Conservation (phyloP, 2,329 filamentous ascomycete genomes). For the Coccinonectria pachysandricola region DNA sequence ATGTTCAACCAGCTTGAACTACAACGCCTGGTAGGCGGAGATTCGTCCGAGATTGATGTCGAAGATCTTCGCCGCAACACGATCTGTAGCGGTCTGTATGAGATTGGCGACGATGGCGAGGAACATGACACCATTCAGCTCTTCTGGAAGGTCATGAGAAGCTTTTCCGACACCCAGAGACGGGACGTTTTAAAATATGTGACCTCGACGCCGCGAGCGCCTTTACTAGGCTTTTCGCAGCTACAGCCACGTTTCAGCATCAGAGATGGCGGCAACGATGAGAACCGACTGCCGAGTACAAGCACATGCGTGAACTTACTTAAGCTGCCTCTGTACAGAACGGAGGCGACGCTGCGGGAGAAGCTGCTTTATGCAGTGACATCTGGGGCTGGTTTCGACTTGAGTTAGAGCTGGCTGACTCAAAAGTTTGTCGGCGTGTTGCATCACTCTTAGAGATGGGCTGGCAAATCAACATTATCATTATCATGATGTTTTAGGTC, state of each 20-base stretch:
- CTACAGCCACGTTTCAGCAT: constrained; percentile 83
- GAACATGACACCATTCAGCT: constrained; percentile 79
- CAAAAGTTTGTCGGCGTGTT: constrained; percentile 1
- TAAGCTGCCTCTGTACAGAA: constrained; percentile 77
- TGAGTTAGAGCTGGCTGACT: constrained; percentile 40
- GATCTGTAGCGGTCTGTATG: constrained; percentile 76
- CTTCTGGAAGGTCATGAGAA: constrained; percentile 85
- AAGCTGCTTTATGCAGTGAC: constrained; percentile 87
- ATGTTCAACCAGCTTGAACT: constrained; percentile 98
- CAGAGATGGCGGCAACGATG: constrained; percentile 51
- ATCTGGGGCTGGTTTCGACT: constrained; percentile 85
- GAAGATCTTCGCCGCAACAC: constrained; percentile 79
- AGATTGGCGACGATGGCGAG: constrained; percentile 74
- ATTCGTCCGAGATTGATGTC: constrained; percentile 75
- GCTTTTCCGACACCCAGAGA: constrained; percentile 64
- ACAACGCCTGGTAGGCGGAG: constrained; percentile 85
- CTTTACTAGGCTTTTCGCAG: constrained; percentile 78
- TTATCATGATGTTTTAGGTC: no score
- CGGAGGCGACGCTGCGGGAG: constrained; percentile 53
- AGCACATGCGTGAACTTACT: constrained; percentile 94
- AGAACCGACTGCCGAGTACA: constrained; percentile 77
- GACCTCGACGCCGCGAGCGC: constrained; percentile 83
- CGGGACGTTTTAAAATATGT: constrained; percentile 91
- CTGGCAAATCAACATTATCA: constrained; percentile 7
- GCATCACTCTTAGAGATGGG: no score